Evolutionary conservation across 257 asterid genomes (phyloP).

Genomic region (Solanum dulcamara): DNA sequence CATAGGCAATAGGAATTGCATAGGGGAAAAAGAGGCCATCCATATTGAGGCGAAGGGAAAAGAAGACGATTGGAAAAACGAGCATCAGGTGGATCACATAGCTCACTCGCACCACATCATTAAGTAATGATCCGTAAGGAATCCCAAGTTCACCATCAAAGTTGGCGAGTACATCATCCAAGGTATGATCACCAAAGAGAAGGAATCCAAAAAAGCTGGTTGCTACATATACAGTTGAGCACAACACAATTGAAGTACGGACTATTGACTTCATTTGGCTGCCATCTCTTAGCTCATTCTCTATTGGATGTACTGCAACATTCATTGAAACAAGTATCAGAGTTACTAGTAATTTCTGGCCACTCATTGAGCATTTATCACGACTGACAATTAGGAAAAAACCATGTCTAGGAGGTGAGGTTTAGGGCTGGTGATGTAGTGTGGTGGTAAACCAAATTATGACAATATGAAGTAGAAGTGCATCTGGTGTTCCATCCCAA

Average conservation of each 20-base stretch:
- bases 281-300: conserved; percentile 65
- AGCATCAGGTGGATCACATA: conserved; percentile 82
- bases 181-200: conserved; percentile 62
- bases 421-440: not conserved
- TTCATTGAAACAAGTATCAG: not conserved
- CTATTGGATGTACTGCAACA: conserved; percentile 69
- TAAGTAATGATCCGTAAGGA: conserved; percentile 49
- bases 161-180: conserved; percentile 81
- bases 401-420: not conserved
- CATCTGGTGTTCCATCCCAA: not conserved
- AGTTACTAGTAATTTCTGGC: not conserved
- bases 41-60: conserved; percentile 72
- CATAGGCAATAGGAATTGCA: conserved; percentile 55
- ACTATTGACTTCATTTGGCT: conserved; percentile 66
- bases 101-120: conserved; percentile 74
- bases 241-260: conserved; percentile 51
- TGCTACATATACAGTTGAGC: conserved; percentile 56
- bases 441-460: not conserved
- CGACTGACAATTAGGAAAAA: not conserved
- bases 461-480: not conserved
- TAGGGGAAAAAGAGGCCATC: conserved; percentile 66
- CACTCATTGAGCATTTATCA: not conserved
- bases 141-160: conserved; percentile 81
- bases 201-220: conserved; percentile 81
- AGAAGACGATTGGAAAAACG: conserved; percentile 73